These are phyloP conservation scores for Ensete ventricosum DNA, from an alignment of 176 grass and related monocot genomes.

Conservation along the genomic window DNA sequence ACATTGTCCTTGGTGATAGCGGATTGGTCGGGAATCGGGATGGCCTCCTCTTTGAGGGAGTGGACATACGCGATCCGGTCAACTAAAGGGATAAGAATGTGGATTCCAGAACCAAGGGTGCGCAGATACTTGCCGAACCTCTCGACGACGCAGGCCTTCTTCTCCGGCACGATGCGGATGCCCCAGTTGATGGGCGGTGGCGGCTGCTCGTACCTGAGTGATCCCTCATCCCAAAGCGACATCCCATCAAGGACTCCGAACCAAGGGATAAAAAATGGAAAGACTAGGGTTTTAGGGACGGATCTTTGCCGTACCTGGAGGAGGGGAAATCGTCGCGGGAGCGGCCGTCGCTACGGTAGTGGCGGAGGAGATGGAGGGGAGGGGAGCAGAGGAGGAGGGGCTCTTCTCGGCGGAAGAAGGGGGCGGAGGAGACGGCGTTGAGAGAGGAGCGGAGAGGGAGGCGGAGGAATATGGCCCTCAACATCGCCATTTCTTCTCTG, in stretches of 20 bases:
- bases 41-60: conserved; percentile 96
- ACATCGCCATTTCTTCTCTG: not conserved
- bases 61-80: conserved; percentile 91
- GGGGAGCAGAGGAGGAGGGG: not conserved
- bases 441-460: not conserved
- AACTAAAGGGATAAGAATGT: conserved; percentile 56
- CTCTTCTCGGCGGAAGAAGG: not conserved
- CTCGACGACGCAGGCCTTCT: conserved; percentile 82
- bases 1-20: conserved; percentile 98
- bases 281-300: not conserved
- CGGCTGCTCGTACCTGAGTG: not conserved
- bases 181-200: conserved; percentile 74
- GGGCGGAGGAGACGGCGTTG: not conserved
- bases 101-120: conserved; percentile 80
- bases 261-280: not conserved
- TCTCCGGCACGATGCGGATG: conserved; percentile 88
- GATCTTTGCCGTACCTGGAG: not conserved
- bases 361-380: not conserved
- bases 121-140: conserved; percentile 74
- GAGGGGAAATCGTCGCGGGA: not conserved
- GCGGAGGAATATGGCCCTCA: not conserved
- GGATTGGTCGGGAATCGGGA: conserved; percentile 80
- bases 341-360: not conserved
- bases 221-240: not conserved
- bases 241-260: not conserved